phyloP scores from a whole-genome alignment of 164 flowering plant genomes.

The Magnolia sinica region DNA sequence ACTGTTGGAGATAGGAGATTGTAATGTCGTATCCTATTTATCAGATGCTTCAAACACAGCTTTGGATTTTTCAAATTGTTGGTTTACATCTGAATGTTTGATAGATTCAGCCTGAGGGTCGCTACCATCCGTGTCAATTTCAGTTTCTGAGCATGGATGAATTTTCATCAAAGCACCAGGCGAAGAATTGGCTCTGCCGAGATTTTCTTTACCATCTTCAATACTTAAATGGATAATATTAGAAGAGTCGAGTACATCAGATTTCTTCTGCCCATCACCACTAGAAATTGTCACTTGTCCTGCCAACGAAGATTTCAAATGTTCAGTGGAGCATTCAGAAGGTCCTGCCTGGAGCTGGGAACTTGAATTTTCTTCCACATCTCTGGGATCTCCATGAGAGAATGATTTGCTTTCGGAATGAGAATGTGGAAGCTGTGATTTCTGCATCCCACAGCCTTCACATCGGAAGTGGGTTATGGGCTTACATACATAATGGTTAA shows the following conservation, averaged over 20 bases:
- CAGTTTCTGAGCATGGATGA: slow-evolving; percentile 29
- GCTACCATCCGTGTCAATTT: slow-evolving; percentile 18
- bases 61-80: slow-evolving; percentile 19
- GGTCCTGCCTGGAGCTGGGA: slow-evolving; percentile 15
- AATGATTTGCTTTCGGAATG: slow-evolving; percentile 8
- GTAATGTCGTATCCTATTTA: slow-evolving; percentile 24
- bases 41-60: slow-evolving; percentile 19
- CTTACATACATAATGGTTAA: too few species aligned
- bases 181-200: slow-evolving; percentile 12
- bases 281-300: slow-evolving; percentile 6
- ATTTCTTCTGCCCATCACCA: slow-evolving; percentile 16
- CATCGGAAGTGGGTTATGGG: too few species aligned
- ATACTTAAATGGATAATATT: neutral
- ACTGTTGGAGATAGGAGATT: slow-evolving; percentile 21
- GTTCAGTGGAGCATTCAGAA: slow-evolving; percentile 12
- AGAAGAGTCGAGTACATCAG: slow-evolving; percentile 6
- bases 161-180: slow-evolving; percentile 20
- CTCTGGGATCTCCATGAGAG: slow-evolving; percentile 16
- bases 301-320: slow-evolving; percentile 12
- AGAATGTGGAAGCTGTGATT: slow-evolving; percentile 14
- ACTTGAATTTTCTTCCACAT: slow-evolving; percentile 19
- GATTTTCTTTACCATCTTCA: slow-evolving; percentile 9
- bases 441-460: slow-evolving; percentile 12
- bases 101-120: slow-evolving; percentile 17
- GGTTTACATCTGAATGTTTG: slow-evolving; percentile 19